Percentiles rank a stretch among this genome's conserved stretches.
These are phyloP conservation scores for Ceratocystis smalleyi DNA, from an alignment of 2,329 filamentous ascomycete species.

Conservation along the genomic window DNA sequence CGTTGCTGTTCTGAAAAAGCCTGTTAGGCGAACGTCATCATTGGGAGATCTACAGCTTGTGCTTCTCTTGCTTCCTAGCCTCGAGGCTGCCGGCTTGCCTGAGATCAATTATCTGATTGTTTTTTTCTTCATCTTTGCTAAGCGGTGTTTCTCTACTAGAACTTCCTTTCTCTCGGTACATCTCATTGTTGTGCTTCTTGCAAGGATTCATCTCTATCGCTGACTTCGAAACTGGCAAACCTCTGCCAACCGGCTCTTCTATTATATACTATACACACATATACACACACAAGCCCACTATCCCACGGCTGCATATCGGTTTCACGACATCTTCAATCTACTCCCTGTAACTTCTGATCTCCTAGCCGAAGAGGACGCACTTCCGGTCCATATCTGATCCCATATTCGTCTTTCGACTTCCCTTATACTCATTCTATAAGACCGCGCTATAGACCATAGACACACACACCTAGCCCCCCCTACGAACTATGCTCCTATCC, in stretches of 20 bases:
- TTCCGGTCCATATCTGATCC: neutral
- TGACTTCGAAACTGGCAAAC: neutral
- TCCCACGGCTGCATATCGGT: neutral
- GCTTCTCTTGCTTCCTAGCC: no score
- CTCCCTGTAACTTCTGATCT: neutral
- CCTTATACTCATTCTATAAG: neutral
- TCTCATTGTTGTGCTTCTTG: neutral
- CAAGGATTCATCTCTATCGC: neutral
- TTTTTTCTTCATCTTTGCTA: neutral
- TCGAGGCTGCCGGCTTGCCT: neutral
- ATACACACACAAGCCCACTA: neutral
- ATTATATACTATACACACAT: neutral
- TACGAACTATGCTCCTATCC: conserved; percentile 33
- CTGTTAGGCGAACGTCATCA: no score
- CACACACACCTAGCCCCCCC: neutral
- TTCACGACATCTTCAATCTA: neutral
- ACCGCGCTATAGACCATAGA: neutral
- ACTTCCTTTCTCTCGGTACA: neutral
- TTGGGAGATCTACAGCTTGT: no score
- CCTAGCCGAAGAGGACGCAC: neutral
- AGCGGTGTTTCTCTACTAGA: neutral
- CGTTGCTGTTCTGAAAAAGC: no score
- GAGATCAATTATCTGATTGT: neutral
- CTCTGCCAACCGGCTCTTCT: neutral
- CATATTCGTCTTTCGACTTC: neutral